These are phyloP conservation scores for Rosellinia necatrix DNA, from an alignment of 2,329 filamentous ascomycete species.

Conservation along the genomic window DNA sequence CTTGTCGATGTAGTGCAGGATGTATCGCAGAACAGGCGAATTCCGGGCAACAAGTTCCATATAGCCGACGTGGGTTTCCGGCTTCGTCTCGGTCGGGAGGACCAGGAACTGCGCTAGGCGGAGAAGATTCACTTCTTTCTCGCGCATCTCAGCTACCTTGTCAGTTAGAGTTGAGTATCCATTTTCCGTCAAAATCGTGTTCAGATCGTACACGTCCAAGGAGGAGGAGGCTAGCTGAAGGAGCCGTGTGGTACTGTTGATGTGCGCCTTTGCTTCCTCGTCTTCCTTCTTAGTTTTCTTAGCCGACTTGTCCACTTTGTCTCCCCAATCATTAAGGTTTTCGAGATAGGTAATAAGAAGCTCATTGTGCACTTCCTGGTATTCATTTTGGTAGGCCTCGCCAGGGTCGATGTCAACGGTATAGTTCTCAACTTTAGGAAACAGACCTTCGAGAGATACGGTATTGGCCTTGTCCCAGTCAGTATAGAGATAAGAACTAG, in stretches of 20 bases:
- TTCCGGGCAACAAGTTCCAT: constrained; percentile 32
- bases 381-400: constrained; percentile 21
- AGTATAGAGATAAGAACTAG: constrained; percentile 31
- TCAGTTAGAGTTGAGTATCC: constrained; percentile 23
- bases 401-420: constrained; percentile 34
- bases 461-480: constrained; percentile 27
- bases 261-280: constrained; percentile 3
- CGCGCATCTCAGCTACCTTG: constrained; percentile 32
- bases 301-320: background rate
- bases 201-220: constrained; percentile 33
- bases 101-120: constrained; percentile 31
- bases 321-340: constrained; percentile 23
- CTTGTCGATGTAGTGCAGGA: constrained; percentile 33
- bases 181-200: constrained; percentile 27
- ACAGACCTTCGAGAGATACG: constrained; percentile 35
- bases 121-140: constrained; percentile 26
- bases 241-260: constrained; percentile 13
- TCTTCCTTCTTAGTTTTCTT: constrained; percentile 7
- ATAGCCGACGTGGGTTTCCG: constrained; percentile 30
- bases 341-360: constrained; percentile 32
- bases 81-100: constrained; percentile 11
- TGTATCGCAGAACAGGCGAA: constrained; percentile 37
- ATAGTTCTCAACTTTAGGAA: constrained; percentile 33
- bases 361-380: constrained; percentile 32
- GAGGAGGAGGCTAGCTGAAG: constrained; percentile 37